Evolutionary conservation across 2,329 filamentous ascomycete species (phyloP), one percentile per base, ranked within the genome.

Genomic region (Lecanosticta acicola): DNA sequence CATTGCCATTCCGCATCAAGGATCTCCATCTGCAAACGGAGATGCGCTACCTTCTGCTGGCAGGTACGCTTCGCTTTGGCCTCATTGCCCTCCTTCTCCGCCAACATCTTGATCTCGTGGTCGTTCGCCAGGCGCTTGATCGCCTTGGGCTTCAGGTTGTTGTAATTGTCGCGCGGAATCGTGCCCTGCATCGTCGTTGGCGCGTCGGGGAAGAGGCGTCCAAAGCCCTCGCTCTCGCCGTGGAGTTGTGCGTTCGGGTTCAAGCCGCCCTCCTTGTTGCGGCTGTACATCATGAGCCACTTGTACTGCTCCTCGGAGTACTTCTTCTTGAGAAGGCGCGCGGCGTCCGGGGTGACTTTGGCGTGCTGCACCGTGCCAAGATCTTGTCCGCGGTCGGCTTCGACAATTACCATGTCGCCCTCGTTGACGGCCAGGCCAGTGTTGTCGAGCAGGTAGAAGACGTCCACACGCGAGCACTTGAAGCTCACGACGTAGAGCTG

Each of bases 1-100:
- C 95, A 94, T 64, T 98, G 93, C 64, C 96, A 98, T 66, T 98
- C 93, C 3, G 93, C 93, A 69, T 98, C 93, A 4, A 98, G 79
- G 53, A 98, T 97, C 67, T 98, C 93, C 93, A 98, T 97, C 59
- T 94, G 90, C 20, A 97, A 76, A 39, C 87, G 84, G 66, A 97
- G 90, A 62, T 97, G 91, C 56, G 85, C 85, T 43, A 96, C 93
- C 68, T 97, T 98, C 60, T 94, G 87, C 74, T 95, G 93, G 65
- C 90, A 96, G 35, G 95, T 85, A 45, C 93, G 82, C 72, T 98
- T 97, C 1, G 93, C 93, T 67, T 97, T 97, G 14, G 93, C 93
- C 67, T 98, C 93, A 53, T 94, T 93, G 32, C 90, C 91, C 71
- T 98, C 93, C 66, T 98, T 98, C 60, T 97, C 93, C 3, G 88